phyloP scores from a whole-genome alignment of 1,139 yeast genomes.

The Sugiyamaella novakii region DNA sequence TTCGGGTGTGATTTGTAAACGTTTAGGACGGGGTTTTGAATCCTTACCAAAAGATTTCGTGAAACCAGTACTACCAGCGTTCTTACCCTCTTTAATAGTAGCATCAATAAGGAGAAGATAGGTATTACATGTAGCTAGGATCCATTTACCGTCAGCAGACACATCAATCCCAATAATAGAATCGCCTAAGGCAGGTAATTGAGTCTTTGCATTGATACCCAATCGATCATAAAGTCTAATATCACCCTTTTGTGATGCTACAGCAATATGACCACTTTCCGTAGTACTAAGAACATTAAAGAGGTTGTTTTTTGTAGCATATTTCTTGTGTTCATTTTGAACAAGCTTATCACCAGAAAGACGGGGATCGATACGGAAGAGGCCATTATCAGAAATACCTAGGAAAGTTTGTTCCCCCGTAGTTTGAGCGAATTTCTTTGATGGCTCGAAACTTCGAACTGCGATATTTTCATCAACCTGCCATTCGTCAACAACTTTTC shows the following conservation, averaged over 20 bases:
- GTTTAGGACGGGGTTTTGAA: conserved; percentile 67
- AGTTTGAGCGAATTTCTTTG: conserved; percentile 69
- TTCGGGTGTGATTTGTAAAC: conserved; percentile 69
- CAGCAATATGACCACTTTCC: conserved; percentile 70
- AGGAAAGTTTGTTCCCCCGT: conserved; percentile 72
- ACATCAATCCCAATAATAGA: conserved; percentile 65
- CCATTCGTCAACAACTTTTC: conserved; percentile 86
- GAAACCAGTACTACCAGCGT: conserved; percentile 67
- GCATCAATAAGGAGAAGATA: conserved; percentile 71
- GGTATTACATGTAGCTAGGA: conserved; percentile 74
- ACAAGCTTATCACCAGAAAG: conserved; percentile 58
- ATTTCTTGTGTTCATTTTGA: conserved; percentile 55
- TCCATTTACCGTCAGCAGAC: conserved; percentile 80
- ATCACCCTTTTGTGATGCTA: conserved; percentile 75
- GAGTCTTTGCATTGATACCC: conserved; percentile 75
- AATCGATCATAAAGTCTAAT: conserved; percentile 69
- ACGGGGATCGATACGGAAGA: conserved; percentile 82
- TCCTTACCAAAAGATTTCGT: conserved; percentile 63
- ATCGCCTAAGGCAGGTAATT: conserved; percentile 81
- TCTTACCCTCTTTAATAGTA: conserved; percentile 60
- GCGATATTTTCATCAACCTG: conserved; percentile 46
- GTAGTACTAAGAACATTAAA: conserved; percentile 73
- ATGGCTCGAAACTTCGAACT: conserved; percentile 65
- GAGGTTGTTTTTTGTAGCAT: conserved; percentile 52
- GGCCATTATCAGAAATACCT: conserved; percentile 65